phyloP scores from a whole-genome alignment of 73 alveolate genomes.

The Strombidium stylifer region DNA sequence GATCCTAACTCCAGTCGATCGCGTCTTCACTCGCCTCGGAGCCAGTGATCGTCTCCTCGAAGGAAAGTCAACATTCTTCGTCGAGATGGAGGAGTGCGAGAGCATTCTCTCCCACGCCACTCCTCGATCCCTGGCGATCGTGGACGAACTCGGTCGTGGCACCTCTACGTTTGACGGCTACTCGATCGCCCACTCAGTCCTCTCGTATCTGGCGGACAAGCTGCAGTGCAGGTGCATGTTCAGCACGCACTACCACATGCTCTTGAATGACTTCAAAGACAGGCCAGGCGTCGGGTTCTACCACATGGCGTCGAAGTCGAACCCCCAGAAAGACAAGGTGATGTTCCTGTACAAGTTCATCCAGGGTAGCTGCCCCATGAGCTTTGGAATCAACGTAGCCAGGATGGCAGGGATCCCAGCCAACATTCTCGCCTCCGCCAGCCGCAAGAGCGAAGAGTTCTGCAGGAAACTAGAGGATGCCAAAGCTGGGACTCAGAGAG shows the following conservation, averaged over 20 bases:
- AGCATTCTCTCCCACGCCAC: conserved; percentile 72
- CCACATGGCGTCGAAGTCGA: conserved; percentile 66
- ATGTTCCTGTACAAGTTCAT: conserved; percentile 80
- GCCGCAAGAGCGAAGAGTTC: neutral
- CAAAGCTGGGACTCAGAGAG: no score
- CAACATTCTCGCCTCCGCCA: neutral
- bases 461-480: conserved; percentile 57
- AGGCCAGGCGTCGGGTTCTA: conserved; percentile 56
- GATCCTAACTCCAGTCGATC: conserved; percentile 65
- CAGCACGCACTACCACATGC: conserved; percentile 94
- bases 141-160: conserved; percentile 89
- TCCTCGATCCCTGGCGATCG: conserved; percentile 65
- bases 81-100: conserved; percentile 83
- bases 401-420: neutral
- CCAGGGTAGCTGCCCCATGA: conserved; percentile 79
- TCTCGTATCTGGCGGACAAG: conserved; percentile 64
- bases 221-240: conserved; percentile 72
- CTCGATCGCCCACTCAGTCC: conserved; percentile 80
- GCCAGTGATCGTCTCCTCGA: conserved; percentile 87
- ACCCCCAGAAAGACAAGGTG: conserved; percentile 59
- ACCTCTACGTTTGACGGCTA: conserved; percentile 92
- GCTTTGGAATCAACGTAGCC: neutral
- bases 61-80: conserved; percentile 82
- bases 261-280: conserved; percentile 73
- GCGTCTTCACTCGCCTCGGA: conserved; percentile 89